These are phyloP conservation scores for Aphanomyces invadans DNA, from an alignment of 352 stramenopile genomes.

Conservation along the genomic window DNA sequence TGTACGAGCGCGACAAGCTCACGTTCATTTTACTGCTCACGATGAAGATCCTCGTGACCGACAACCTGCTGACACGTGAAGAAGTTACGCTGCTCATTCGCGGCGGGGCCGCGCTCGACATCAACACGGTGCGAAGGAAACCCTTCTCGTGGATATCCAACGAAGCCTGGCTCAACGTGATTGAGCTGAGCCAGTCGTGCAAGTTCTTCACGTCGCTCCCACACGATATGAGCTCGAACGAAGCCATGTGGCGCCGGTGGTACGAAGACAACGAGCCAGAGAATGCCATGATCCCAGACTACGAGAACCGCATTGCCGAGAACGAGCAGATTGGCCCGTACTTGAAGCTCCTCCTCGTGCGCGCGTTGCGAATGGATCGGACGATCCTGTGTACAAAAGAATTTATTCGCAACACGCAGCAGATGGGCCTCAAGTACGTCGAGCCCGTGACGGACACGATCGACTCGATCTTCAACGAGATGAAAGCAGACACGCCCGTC, in stretches of 20 bases:
- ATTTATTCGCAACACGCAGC: slow-evolving; percentile 94
- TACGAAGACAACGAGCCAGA: slow-evolving; percentile 98
- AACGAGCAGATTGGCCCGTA: slow-evolving; percentile 93
- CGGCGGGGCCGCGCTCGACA: slow-evolving; percentile 94
- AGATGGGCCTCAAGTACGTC: slow-evolving; percentile 95
- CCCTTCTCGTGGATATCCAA: slow-evolving; percentile 97
- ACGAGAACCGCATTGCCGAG: slow-evolving; percentile 89
- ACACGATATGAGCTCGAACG: slow-evolving; percentile 94
- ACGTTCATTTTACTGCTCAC: slow-evolving; percentile 97
- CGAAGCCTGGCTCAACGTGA: slow-evolving; percentile 96
- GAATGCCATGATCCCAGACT: slow-evolving; percentile 92
- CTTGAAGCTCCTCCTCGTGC: slow-evolving; percentile 95
- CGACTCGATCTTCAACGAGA: slow-evolving; percentile 96
- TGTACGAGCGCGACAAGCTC: slow-evolving; percentile 98
- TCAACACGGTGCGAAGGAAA: slow-evolving; percentile 94
- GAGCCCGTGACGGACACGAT: slow-evolving; percentile 99
- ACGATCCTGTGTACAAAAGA: slow-evolving; percentile 96
- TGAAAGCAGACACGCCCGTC: slow-evolving; percentile 92
- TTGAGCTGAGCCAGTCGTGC: slow-evolving; percentile 92
- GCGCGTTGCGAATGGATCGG: slow-evolving; percentile 94
- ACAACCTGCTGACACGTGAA: slow-evolving; percentile 85
- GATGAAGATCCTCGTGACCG: slow-evolving; percentile 97
- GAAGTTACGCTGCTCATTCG: slow-evolving; percentile 95
- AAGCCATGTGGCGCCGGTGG: slow-evolving; percentile 95
- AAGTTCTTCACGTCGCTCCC: slow-evolving; percentile 97